Evolutionary conservation across 2,329 filamentous ascomycete species (phyloP).

Genomic region (Septoria petroselini): DNA sequence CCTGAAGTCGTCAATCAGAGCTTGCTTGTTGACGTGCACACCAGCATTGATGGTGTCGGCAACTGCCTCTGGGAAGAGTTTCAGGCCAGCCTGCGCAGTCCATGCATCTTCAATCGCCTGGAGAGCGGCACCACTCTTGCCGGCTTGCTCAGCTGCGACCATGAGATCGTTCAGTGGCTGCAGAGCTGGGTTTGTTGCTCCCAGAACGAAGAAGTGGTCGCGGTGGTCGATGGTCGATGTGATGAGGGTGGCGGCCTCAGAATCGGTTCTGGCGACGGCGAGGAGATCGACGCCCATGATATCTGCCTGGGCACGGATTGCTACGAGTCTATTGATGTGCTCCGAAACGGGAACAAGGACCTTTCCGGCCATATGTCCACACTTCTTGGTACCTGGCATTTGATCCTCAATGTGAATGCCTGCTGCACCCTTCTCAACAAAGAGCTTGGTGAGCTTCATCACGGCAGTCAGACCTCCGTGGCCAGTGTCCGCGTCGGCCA

Average conservation of each 20-base stretch:
- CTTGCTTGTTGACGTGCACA: constrained; percentile 65
- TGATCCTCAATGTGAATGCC: constrained; percentile 99
- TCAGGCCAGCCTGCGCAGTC: constrained; percentile 72
- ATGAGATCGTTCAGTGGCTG: constrained; percentile 88
- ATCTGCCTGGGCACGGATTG: constrained; percentile 94
- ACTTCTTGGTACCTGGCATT: constrained; percentile 98
- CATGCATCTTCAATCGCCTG: constrained; percentile 92
- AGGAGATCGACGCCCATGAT: constrained; percentile 94
- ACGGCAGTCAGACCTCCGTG: constrained; percentile 97
- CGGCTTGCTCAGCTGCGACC: constrained; percentile 75
- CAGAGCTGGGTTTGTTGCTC: constrained; percentile 78
- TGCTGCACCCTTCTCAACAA: constrained; percentile 92
- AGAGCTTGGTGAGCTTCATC: constrained; percentile 99
- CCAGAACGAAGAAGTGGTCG: constrained; percentile 91
- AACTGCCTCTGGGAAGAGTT: constrained; percentile 89
- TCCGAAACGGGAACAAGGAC: constrained; percentile 94
- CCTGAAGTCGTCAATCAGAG: constrained; percentile 65
- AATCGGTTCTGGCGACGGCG: constrained; percentile 90
- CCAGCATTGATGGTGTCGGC: constrained; percentile 72
- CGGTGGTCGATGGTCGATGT: constrained; percentile 93
- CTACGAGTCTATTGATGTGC: constrained; percentile 96
- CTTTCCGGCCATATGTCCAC: constrained; percentile 98
- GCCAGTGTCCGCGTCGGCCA: constrained; percentile 95
- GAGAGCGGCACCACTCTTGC: constrained; percentile 75
- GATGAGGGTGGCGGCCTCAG: constrained; percentile 95